Base-by-base conservation (phyloP, 2,329 filamentous ascomycete species). In the Ophiostoma sp. region DNA sequence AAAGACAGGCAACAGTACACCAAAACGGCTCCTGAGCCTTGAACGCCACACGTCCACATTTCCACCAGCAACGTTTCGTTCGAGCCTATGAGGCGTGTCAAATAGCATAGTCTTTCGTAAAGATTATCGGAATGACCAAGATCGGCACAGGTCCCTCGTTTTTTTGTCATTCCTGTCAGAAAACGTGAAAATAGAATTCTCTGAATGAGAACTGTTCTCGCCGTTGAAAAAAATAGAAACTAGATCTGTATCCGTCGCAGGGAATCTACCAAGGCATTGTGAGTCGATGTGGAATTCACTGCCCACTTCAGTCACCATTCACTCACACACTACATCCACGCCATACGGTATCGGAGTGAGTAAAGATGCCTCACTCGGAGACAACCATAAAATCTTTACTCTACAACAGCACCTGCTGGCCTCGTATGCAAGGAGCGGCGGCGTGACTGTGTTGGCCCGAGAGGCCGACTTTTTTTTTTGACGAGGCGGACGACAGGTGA, bases 371-470 rank as follows among this genome's bases (percentile, higher is more conserved):
- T n/a, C n/a, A n/a, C 48, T 52, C 19, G 22, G 7, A n/a, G 48
- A 6, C 19, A 52, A 52, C n/a, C 48, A 52, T n/a, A n/a, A 19
- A 52, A 63, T 6, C 6, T 8, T 22, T n/a, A 25, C 7, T 22
- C 50, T 3, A 19, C 22, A n/a, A 66, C 9, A 17, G 3, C 48
- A 25, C n/a, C 22, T 45, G 36, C 6, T 66, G 36, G 61, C 36
- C 36, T 64, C 36, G 61, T 64, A 63, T 36, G 36, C 33, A 45
- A 33, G 61, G 61, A 64, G 36, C 61, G n/a, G 36, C 59, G 59
- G 61, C 61, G 33, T 45, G 36, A 42, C 36, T 45, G 2, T 45
- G n/a, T 45, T 28, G 61, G n/a, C 19, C 61, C n/a, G 33, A 61
- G 31, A 36, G 57, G 31, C 31, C 22, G n/a, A 52, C 22, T n/a